phyloP scores from a whole-genome alignment of 1,284 basidiomycete genomes.

The Rhizoctonia solani region DNA sequence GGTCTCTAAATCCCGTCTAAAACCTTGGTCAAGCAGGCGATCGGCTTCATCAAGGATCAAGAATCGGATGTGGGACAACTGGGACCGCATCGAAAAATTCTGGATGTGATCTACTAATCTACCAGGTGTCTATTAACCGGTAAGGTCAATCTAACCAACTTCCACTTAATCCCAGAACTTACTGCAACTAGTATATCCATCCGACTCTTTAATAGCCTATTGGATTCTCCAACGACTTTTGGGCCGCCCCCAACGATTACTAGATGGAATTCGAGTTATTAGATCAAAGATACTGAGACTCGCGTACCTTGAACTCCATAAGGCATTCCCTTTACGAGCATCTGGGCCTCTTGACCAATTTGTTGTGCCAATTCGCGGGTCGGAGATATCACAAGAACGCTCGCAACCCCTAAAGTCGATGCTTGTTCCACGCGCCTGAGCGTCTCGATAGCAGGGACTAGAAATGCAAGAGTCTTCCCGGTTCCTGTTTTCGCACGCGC shows the following conservation, averaged over 20 bases:
- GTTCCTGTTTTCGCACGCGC: slow-evolving; percentile 58
- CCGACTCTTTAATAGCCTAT: slow-evolving; percentile 43
- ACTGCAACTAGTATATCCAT: slow-evolving; percentile 41
- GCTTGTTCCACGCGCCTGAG: slow-evolving; percentile 42
- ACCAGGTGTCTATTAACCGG: slow-evolving; percentile 47
- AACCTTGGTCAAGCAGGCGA: slow-evolving; percentile 94
- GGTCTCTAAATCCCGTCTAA: slow-evolving; percentile 83
- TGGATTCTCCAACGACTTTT: slow-evolving; percentile 48
- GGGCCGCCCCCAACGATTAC: slow-evolving; percentile 52
- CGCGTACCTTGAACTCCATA: slow-evolving; percentile 49
- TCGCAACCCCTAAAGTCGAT: slow-evolving; percentile 41
- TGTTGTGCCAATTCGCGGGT: slow-evolving; percentile 94
- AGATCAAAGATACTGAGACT: slow-evolving; percentile 40
- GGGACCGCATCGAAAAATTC: slow-evolving; percentile 45
- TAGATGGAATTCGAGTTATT: slow-evolving; percentile 42
- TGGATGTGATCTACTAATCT: slow-evolving; percentile 52
- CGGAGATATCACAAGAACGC: slow-evolving; percentile 73
- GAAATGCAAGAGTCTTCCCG: slow-evolving; percentile 57
- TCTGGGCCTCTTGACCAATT: slow-evolving; percentile 83
- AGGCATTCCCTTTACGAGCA: slow-evolving; percentile 51
- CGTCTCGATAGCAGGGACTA: slow-evolving; percentile 52
- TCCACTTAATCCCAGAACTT: slow-evolving; percentile 12
- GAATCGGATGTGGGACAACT: slow-evolving; percentile 45
- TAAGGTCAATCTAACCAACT: slow-evolving; percentile 1
- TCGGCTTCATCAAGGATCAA: slow-evolving; percentile 95